A percentile compares a stretch with the other conserved stretches of the same genome.
phyloP scores from a whole-genome alignment of 768 basidiomycete species.

The Mrakia gelida region DNA sequence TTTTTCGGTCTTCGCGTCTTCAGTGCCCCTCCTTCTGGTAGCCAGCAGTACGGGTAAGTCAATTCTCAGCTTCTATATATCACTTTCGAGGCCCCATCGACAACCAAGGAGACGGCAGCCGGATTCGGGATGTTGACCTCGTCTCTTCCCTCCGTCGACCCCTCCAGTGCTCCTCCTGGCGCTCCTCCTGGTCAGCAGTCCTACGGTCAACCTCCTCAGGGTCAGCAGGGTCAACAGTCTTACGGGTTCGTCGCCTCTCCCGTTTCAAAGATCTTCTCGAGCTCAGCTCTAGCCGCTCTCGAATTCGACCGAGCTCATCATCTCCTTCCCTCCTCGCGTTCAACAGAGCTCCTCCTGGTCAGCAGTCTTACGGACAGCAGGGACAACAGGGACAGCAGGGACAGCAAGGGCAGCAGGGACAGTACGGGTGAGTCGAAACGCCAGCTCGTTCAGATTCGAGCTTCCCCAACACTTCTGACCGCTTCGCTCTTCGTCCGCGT shows the following conservation, averaged over 20 bases:
- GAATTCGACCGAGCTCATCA: too few relatives aligned
- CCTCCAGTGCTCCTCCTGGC: not conserved
- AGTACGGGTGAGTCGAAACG: conserved; percentile 8
- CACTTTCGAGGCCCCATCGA: not conserved
- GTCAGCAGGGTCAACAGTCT: conserved; percentile 2
- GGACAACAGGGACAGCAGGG: conserved; percentile 6
- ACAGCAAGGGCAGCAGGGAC: conserved; percentile 10
- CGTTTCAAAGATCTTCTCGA: too few relatives aligned
- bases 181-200: not conserved
- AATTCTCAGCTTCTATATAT: not conserved
- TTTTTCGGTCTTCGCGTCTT: not conserved
- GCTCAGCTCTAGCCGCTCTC: too few relatives aligned
- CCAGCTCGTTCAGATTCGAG: not conserved
- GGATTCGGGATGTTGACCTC: not conserved
- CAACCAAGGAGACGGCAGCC: not conserved
- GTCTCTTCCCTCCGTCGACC: not conserved
- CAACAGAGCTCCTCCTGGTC: conserved; percentile 1
- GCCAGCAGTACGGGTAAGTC: conserved; percentile 3
- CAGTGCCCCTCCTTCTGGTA: conserved; percentile 7
- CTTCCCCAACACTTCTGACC: not conserved
- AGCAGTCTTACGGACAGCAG: conserved; percentile 6
- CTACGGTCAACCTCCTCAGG: conserved; percentile 13
- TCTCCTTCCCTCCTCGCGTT: not conserved
- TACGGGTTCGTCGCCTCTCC: too few relatives aligned
- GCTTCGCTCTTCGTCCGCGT: not conserved